Evolutionary conservation across 345 rosid genomes (phyloP).

Genomic region (Aurinia saxatilis): DNA sequence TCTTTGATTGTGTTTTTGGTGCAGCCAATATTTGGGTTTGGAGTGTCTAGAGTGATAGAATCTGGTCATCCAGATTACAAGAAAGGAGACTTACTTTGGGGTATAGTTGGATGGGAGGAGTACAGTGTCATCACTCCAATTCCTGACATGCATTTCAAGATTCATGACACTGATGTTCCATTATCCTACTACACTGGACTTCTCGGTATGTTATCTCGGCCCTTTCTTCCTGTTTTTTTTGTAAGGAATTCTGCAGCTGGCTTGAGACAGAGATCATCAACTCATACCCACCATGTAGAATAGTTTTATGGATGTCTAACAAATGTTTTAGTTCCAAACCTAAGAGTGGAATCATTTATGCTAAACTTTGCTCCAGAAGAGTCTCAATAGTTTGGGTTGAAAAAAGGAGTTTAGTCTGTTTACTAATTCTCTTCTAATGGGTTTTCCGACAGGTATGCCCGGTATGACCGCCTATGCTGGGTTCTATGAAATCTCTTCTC

Average conservation of each 20-base stretch:
- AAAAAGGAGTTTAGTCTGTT: neutral
- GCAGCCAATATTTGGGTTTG: slow-evolving; percentile 29
- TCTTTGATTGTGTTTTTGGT: neutral
- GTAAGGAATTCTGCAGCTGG: neutral
- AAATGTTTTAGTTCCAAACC: neutral
- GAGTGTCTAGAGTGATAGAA: slow-evolving; percentile 52
- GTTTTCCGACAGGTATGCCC: slow-evolving; percentile 33
- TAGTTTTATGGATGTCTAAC: neutral
- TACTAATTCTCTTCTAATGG: neutral
- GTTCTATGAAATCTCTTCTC: slow-evolving; percentile 35
- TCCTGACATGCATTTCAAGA: slow-evolving; percentile 34
- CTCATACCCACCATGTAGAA: neutral
- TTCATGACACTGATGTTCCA: slow-evolving; percentile 42
- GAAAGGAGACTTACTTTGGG: slow-evolving; percentile 57
- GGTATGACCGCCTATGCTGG: slow-evolving; percentile 51
- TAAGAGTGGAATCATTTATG: neutral
- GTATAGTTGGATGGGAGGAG: slow-evolving; percentile 60
- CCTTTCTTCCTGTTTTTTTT: neutral
- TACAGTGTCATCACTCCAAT: slow-evolving; percentile 35
- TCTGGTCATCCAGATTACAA: slow-evolving; percentile 47
- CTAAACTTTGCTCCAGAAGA: neutral
- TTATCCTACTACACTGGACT: slow-evolving; percentile 60
- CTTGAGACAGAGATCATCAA: neutral
- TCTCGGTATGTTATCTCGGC: slow-evolving; percentile 34
- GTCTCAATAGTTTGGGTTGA: neutral